phyloP scores from a whole-genome alignment of 2,329 filamentous ascomycete genomes.

The Epichloe uncinata region DNA sequence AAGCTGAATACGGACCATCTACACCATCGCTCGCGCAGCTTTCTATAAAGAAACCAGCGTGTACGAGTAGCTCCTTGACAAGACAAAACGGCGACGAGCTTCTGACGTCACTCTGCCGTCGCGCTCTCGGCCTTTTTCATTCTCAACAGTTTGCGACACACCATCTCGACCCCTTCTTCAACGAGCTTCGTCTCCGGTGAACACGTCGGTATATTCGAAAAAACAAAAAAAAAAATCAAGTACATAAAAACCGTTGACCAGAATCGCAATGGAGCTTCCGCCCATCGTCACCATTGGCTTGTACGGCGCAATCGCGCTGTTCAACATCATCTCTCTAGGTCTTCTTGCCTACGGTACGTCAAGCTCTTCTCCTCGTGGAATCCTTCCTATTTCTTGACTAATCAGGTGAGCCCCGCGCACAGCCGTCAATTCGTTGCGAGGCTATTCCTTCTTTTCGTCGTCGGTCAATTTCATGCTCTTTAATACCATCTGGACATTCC shows the following conservation, averaged over 20 bases:
- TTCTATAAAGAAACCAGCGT: background rate
- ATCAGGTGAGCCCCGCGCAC: background rate
- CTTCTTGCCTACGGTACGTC: slow-evolving; percentile 6
- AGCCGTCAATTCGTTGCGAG: slow-evolving; percentile 7
- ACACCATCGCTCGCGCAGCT: background rate
- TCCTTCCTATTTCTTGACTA: no score
- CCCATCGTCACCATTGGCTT: slow-evolving; percentile 1
- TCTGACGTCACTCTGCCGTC: background rate
- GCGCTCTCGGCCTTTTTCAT: background rate
- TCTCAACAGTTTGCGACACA: no score
- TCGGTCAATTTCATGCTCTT: slow-evolving; percentile 70
- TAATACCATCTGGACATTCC: slow-evolving; percentile 60
- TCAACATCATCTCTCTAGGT: slow-evolving; percentile 5
- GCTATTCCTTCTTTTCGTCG: slow-evolving; percentile 25
- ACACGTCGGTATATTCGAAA: no score
- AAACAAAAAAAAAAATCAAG: no score
- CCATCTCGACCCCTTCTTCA: background rate
- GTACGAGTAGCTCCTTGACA: background rate
- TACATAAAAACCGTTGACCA: no score
- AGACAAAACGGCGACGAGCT: background rate
- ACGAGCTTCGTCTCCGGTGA: no score
- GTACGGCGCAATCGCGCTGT: slow-evolving; percentile 5
- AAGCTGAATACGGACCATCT: background rate
- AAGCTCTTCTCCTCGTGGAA: background rate
- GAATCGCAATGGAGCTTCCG: slow-evolving; percentile 6